Percentiles rank a stretch among this genome's conserved stretches.
These are phyloP conservation scores for Trichocomaceae sp. DNA, from an alignment of 2,329 filamentous ascomycete species.

Conservation along the genomic window DNA sequence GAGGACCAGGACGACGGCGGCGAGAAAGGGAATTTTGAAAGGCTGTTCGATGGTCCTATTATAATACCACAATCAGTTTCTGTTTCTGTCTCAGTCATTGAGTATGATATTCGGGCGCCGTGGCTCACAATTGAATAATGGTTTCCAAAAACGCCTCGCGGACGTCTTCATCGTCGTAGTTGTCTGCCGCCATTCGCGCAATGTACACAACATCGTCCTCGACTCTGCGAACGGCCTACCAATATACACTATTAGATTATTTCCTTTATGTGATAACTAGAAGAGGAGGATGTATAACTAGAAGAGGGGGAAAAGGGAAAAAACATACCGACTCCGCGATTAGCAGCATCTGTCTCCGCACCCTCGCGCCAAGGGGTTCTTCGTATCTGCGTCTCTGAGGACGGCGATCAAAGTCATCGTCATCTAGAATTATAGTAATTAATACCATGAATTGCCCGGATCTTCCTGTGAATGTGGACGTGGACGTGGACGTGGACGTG, in stretches of 20 bases:
- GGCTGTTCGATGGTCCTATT: conserved; percentile 73
- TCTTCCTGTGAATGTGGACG: no score
- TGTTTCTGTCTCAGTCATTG: no score
- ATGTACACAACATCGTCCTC: conserved; percentile 71
- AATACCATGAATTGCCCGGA: background rate
- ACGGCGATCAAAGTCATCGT: conserved; percentile 69
- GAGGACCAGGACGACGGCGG: conserved; percentile 70
- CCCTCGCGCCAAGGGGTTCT: conserved; percentile 61
- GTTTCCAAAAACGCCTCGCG: conserved; percentile 67
- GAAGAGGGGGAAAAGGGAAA: background rate
- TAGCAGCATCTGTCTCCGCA: conserved; percentile 70
- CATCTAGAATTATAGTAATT: conserved; percentile 48
- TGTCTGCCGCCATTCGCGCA: conserved; percentile 69
- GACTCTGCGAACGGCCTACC: conserved; percentile 61
- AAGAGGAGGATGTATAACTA: no score
- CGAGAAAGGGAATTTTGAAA: conserved; percentile 93
- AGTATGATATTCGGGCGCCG: background rate
- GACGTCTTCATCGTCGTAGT: conserved; percentile 78
- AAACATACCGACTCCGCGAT: conserved; percentile 65
- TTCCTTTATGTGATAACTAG: no score
- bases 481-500: no score
- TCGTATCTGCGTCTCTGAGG: conserved; percentile 68
- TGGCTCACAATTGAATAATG: conserved; percentile 61
- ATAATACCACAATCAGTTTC: no score
- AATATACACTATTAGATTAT: background rate